phyloP scores from a whole-genome alignment of 1,284 basidiomycete species.

The Takashimella koratensis region DNA sequence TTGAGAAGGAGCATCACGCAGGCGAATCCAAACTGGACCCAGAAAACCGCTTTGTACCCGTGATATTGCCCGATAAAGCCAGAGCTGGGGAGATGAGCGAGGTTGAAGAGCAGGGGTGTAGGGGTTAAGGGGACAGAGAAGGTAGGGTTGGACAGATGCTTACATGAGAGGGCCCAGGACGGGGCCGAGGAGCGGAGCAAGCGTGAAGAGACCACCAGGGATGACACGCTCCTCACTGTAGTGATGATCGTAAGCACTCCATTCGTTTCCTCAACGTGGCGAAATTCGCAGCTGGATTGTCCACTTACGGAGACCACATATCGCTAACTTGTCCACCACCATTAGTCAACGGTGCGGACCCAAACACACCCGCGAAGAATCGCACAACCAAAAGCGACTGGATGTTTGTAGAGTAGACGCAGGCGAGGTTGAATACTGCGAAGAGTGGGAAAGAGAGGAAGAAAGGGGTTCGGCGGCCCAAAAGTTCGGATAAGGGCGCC shows the following conservation, averaged over 20 bases:
- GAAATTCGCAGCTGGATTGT: no score
- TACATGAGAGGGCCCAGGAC: conserved; percentile 19
- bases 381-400: conserved; percentile 60
- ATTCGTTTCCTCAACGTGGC: no score
- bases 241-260: no score
- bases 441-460: conserved; percentile 51
- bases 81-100: conserved; percentile 20
- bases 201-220: conserved; percentile 61
- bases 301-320: conserved; percentile 58
- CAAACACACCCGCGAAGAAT: conserved; percentile 65
- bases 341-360: conserved; percentile 60
- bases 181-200: conserved; percentile 58
- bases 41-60: conserved; percentile 8
- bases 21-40: conserved; percentile 24
- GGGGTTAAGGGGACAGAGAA: not conserved
- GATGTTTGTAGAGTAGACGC: conserved; percentile 61
- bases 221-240: conserved; percentile 24
- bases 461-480: conserved; percentile 53
- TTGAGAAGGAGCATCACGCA: conserved; percentile 28
- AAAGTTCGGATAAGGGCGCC: conserved; percentile 59
- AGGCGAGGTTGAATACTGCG: conserved; percentile 58
- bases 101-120: conserved; percentile 10
- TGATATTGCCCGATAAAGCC: conserved; percentile 22
- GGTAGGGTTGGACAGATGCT: not conserved
- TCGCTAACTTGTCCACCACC: conserved; percentile 62